A percentile compares a stretch with the other conserved stretches of the same genome.
Evolutionary conservation across 1,139 yeast species (phyloP).

Genomic region (Kluyveromyces sp.): DNA sequence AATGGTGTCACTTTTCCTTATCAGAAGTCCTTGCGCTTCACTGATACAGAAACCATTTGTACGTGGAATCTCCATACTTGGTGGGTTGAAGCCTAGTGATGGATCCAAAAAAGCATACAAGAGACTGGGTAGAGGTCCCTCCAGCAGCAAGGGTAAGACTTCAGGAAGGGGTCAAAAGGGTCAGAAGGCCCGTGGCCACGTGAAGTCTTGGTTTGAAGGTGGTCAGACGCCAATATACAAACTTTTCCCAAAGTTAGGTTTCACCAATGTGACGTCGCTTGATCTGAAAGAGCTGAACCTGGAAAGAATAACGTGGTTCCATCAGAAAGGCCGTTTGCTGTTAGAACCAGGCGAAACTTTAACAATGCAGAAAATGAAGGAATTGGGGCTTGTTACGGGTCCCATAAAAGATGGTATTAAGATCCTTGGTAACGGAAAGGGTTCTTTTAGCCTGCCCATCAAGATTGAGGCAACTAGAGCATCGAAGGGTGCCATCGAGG

Average conservation of each 20-base stretch:
- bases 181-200: constrained; percentile 91
- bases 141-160: constrained; percentile 87
- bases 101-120: constrained; percentile 42
- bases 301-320: constrained; percentile 52
- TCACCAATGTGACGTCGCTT: constrained; percentile 51
- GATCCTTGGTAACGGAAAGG: constrained; percentile 63
- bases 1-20: constrained; percentile 1
- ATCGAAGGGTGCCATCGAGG: constrained; percentile 60
- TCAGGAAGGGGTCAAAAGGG: constrained; percentile 98
- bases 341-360: constrained; percentile 53
- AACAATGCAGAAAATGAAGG: constrained; percentile 60
- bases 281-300: constrained; percentile 50
- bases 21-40: neutral
- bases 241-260: constrained; percentile 86
- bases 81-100: constrained; percentile 33
- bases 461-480: constrained; percentile 80
- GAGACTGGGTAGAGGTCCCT: constrained; percentile 95
- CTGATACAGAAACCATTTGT: constrained; percentile 6
- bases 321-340: constrained; percentile 62
- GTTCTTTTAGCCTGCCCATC: constrained; percentile 50
- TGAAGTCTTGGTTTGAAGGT: constrained; percentile 95
- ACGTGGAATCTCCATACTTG: constrained; percentile 32
- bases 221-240: constrained; percentile 94
- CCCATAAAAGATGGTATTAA: constrained; percentile 74
- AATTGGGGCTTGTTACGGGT: constrained; percentile 67